Evolutionary conservation across 2,329 filamentous ascomycete genomes (phyloP).

Genomic region (Aureobasidium sp.): DNA sequence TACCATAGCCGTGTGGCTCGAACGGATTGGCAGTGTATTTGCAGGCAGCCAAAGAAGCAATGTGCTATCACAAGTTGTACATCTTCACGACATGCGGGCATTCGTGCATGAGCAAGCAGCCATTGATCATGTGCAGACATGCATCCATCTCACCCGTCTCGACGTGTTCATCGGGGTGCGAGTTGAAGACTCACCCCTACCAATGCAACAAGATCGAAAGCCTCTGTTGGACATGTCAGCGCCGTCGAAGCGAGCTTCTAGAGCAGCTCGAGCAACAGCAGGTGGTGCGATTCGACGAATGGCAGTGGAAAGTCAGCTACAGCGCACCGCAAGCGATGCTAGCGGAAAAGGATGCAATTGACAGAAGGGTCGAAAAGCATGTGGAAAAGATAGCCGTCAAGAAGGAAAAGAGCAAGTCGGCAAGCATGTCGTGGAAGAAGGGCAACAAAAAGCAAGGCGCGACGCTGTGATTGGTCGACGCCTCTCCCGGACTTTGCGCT

Average conservation of each 20-base stretch:
- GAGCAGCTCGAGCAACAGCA: constrained; percentile 21
- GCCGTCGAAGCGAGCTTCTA: constrained; percentile 21
- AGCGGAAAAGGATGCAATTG: constrained; percentile 14
- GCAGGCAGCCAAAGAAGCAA: constrained; percentile 17
- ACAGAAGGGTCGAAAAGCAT: constrained; percentile 15
- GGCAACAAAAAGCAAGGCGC: constrained; percentile 14
- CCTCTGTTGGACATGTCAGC: constrained; percentile 27
- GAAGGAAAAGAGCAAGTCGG: constrained; percentile 7
- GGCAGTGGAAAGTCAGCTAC: constrained; percentile 35
- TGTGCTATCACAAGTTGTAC: constrained; percentile 37
- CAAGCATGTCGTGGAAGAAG: constrained; percentile 18
- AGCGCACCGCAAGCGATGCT: constrained; percentile 22
- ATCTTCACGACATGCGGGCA: constrained; percentile 37
- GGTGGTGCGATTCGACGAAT: constrained; percentile 29
- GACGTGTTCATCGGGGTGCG: constrained; percentile 21
- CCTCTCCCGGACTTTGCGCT: neutral
- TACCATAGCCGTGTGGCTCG: neutral
- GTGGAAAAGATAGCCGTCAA: constrained; percentile 13
- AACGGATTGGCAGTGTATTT: neutral
- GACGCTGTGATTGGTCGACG: neutral
- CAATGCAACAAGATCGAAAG: constrained; percentile 26
- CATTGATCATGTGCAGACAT: constrained; percentile 28
- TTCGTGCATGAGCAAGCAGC: constrained; percentile 25
- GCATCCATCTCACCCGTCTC: constrained; percentile 19
- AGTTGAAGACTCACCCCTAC: constrained; percentile 28